Evolutionary conservation across 768 basidiomycete genomes (phyloP), one percentile per base, ranked within the genome.

Genomic region (Russula brevipes): DNA sequence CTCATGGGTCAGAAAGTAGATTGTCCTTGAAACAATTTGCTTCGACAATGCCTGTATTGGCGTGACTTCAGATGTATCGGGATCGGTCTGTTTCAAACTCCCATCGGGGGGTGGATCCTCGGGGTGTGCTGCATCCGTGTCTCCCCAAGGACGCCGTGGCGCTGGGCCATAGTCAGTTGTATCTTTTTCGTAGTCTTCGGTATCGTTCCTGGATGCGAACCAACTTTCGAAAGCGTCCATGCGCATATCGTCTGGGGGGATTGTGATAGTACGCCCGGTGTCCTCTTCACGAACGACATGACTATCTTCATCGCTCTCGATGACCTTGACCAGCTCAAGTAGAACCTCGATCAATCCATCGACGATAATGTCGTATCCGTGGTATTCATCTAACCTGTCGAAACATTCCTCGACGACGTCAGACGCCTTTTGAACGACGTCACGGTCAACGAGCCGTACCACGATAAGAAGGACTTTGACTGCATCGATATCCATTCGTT

Each of bases 391-490:
- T 19, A 98, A 78, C 35, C 94, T 85, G 73, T 98, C 96, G 68
- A 98, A 98, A 64, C 96, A 95, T 73, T 97, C 95, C 73, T 97
- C 96, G 10, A 98, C 94, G 10, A 98, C 86, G 72, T 98, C 97
- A 14, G 88, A 86, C 8, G 97, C 94, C 68, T 86, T 86, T 51
- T 90, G 86, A 0, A 98, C 91, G 38, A 98, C 85, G 59, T 90
- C 88, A 35, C 80, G 79, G 0, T 97, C 96, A 7, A 96, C 91
- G 12, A 98, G 79, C 9, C 89, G 86, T 60, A 98, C 83, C 71
- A 98, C 85, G 33, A 94, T 76, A 14, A 85, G 82, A 24, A 99
- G 79, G 6, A 98, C 94, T 66, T 91, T 88, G 9, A 95, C 90
- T 0, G 96, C 96, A 39, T 90, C 86, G 2, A 91, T 80, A 65